phyloP scores from a whole-genome alignment of 2,329 filamentous ascomycete genomes.

The Claviceps sp. region DNA sequence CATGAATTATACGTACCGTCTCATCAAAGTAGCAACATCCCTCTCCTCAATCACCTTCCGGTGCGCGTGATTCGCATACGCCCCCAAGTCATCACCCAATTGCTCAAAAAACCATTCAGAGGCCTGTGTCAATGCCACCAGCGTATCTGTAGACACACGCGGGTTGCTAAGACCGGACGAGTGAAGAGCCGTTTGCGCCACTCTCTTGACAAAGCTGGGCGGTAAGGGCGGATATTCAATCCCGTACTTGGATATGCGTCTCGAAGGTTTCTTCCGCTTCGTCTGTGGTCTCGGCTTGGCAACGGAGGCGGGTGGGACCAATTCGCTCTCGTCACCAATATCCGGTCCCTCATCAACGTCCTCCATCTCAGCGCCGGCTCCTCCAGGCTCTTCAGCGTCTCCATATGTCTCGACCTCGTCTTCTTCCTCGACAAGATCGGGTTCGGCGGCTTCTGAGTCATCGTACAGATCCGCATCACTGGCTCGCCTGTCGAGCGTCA shows the following conservation, averaged over 20 bases:
- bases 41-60: constrained; percentile 77
- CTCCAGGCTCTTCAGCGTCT: background rate
- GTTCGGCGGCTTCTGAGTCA: background rate
- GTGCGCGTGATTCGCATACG: constrained; percentile 69
- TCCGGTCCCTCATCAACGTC: background rate
- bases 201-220: constrained; percentile 55
- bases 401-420: background rate
- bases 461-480: constrained; percentile 1
- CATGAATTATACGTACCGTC: constrained; percentile 40
- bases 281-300: constrained; percentile 4
- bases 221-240: constrained; percentile 66
- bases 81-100: constrained; percentile 62
- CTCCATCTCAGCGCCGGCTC: background rate
- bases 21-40: constrained; percentile 72
- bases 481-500: constrained; percentile 4
- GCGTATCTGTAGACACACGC: constrained; percentile 59
- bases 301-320: constrained; percentile 1
- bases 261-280: constrained; percentile 21
- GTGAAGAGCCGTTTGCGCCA: constrained; percentile 58
- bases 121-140: constrained; percentile 63
- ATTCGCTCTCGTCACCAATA: background rate
- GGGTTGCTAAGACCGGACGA: constrained; percentile 51
- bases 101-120: constrained; percentile 92
- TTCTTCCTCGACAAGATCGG: background rate
- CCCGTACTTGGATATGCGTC: constrained; percentile 52